Conservation (phyloP, 139 green algal species). For the Volvox africanus region DNA sequence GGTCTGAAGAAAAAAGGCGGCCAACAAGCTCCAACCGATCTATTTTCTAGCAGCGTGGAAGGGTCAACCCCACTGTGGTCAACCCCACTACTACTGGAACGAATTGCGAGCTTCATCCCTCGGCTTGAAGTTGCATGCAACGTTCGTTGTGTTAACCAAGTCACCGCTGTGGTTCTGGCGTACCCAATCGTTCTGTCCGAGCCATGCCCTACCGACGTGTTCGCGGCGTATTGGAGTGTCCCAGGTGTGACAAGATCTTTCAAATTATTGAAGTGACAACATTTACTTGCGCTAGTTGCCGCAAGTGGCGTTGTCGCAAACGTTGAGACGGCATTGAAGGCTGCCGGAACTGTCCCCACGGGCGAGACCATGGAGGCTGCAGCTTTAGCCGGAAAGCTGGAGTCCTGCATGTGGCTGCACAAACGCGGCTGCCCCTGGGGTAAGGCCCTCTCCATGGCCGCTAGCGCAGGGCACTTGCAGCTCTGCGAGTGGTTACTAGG, state of each 20-base stretch:
- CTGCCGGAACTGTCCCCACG: neutral
- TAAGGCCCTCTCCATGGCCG: neutral
- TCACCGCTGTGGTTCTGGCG: neutral
- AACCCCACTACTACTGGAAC: neutral
- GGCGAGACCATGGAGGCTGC: neutral
- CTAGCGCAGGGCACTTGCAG: neutral
- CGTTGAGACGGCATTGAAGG: neutral
- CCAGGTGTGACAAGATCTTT: neutral
- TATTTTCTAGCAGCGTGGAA: too few species aligned
- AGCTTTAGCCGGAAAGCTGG: neutral
- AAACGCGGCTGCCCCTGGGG: neutral
- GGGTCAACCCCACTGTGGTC: too few species aligned
- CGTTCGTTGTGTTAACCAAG: neutral
- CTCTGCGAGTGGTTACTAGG: neutral
- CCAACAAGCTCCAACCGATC: too few species aligned
- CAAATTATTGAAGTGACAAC: neutral
- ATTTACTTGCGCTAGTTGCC: neutral
- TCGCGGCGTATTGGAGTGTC: neutral
- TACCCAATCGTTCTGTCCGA: neutral
- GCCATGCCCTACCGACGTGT: neutral
- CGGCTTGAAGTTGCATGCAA: neutral
- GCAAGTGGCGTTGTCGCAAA: neutral
- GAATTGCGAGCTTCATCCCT: slow-evolving; percentile 1
- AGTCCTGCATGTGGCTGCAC: neutral
- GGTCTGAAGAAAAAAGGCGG: too few species aligned